Conservation (phyloP, 2,329 filamentous ascomycete genomes). For the Ophiostoma sp. region DNA sequence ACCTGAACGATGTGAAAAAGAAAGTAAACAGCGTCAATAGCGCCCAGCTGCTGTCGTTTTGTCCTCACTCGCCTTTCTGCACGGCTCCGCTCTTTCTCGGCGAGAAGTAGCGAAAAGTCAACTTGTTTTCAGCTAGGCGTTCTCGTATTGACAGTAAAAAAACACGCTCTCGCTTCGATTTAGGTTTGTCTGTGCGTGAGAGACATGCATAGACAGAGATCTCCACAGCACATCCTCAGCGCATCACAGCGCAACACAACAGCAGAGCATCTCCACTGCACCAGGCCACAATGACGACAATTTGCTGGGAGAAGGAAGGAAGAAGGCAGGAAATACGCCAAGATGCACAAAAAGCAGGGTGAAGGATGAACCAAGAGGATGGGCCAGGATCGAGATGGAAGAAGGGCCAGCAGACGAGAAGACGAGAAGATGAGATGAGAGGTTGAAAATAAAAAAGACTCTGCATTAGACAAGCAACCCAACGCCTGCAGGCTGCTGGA, state of each 20-base stretch:
- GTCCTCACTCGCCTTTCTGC: neutral
- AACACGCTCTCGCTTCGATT: neutral
- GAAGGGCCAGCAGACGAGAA: neutral
- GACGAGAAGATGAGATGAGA: neutral
- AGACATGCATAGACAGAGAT: neutral
- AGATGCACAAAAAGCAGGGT: neutral
- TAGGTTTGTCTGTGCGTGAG: neutral
- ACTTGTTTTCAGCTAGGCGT: neutral
- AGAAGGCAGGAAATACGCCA: neutral
- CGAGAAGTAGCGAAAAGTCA: neutral
- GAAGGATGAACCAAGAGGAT: conserved; percentile 9
- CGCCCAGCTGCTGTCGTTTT: neutral
- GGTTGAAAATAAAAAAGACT: neutral
- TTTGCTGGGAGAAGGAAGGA: neutral
- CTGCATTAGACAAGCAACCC: neutral
- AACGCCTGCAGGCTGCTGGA: neutral
- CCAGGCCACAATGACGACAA: neutral
- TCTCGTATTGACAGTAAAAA: neutral
- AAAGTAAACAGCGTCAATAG: neutral
- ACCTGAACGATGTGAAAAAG: neutral
- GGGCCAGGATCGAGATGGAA: neutral
- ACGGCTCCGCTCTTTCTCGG: conserved; percentile 9
- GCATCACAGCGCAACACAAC: neutral
- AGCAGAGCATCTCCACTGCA: neutral
- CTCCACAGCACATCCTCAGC: neutral